phyloP scores from a whole-genome alignment of 1,284 basidiomycete species.

The Boletus semigastroideus region DNA sequence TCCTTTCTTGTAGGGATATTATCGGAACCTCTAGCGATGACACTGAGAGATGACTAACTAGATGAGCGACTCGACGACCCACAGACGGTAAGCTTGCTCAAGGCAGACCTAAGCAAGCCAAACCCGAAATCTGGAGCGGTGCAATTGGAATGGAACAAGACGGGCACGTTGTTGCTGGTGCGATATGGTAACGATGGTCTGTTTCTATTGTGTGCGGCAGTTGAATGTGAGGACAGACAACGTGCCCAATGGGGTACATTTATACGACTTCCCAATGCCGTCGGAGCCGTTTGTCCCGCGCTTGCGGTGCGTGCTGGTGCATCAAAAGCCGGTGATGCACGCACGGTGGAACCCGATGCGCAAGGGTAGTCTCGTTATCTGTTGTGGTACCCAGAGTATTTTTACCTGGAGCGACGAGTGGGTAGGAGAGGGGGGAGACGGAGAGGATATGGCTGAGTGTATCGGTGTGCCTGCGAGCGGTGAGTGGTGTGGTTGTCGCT shows the following conservation, averaged over 20 bases:
- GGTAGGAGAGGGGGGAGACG: conserved; percentile 51
- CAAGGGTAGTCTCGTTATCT: conserved; percentile 65
- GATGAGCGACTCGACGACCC: conserved; percentile 66
- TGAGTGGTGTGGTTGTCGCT: conserved; percentile 38
- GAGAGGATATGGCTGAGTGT: conserved; percentile 78
- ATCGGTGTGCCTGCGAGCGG: conserved; percentile 77
- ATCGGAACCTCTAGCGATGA: not conserved
- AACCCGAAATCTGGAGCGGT: conserved; percentile 62
- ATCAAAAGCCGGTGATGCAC: conserved; percentile 56
- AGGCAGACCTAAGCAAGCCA: conserved; percentile 56
- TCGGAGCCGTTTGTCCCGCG: conserved; percentile 53
- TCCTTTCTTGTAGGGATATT: conserved; percentile 65
- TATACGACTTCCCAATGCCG: conserved; percentile 63
- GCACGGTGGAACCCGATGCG: conserved; percentile 79
- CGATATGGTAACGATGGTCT: conserved; percentile 54
- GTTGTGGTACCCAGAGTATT: conserved; percentile 65
- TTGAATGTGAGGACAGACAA: conserved; percentile 45
- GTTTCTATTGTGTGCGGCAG: not conserved
- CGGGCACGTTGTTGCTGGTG: conserved; percentile 68
- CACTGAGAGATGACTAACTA: conserved; percentile 28
- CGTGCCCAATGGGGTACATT: conserved; percentile 55
- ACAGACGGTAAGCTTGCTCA: conserved; percentile 48
- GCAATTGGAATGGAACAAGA: conserved; percentile 77
- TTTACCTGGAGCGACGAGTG: conserved; percentile 85
- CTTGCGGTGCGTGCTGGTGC: conserved; percentile 65